Evolutionary conservation across 106 monocot species (phyloP), one percentile per base, ranked within the genome.

Genomic region (Dioscorea dumetorum): DNA sequence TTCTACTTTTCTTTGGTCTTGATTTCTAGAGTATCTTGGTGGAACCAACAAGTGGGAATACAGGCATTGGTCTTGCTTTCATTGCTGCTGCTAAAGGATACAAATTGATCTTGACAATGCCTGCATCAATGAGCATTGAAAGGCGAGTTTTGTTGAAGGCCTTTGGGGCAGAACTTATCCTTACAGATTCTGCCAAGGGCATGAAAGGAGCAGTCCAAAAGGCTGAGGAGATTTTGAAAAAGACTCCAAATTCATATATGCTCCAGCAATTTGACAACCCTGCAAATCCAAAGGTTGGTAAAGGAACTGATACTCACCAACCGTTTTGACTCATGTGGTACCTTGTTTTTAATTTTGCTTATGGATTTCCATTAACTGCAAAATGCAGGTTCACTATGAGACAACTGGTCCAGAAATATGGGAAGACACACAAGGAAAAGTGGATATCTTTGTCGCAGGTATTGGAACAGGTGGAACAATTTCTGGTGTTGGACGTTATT

Each of bases 391-490:
- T 73, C 95, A 95, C 70, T 88, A 79, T 80, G 88, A 91, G 69
- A 95, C 95, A 15, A 95, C 95, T 61, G 95, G 95, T 41, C 95
- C 95, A 54, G 95, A 95, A 74, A 95, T 95, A 23, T 95, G 95
- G 95, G 91, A 95, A 73, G 95, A 95, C 76, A 88, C 95, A 57
- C 81, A 67, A 60, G 91, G 95, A 23, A 95, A 88, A 66, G 84
- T 95, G 13, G 95, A 95, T 75, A 86, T 95, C 48, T 91, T 95
- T 78, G 71, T 95, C 82, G 83, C 88, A 58, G 95, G 95, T 74
- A 95, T 95, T 69, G 95, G 95, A 77, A 95, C 95, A 21, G 95
- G 91, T 34, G 95, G 95, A 73, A 95, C 95, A 17, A 95, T 95
- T 67, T 78, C 95, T 67, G 91, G 95, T 63, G 95, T 84, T 60